Percentiles rank a stretch among this genome's conserved stretches.
Conservation (phyloP, 441 rosid genomes). For the Populus hybrid region DNA sequence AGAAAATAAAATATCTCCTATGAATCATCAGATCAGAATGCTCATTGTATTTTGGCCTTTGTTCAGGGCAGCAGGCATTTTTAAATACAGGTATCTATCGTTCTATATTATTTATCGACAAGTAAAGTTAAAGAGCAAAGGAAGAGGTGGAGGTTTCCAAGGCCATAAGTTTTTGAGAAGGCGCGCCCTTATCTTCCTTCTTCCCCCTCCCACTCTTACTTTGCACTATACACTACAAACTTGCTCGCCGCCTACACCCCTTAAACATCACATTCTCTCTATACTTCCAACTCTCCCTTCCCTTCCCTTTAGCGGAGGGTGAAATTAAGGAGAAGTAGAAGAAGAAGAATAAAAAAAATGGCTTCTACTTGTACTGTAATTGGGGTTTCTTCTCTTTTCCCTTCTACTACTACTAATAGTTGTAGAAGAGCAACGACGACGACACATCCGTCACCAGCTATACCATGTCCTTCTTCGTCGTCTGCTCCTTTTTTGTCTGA, state of each 20-base stretch:
- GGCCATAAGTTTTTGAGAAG: too few species aligned
- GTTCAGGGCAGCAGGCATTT: too few species aligned
- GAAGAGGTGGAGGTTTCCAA: too few species aligned
- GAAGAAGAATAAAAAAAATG: constrained; percentile 31
- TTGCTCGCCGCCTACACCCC: neutral
- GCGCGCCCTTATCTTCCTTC: too few species aligned
- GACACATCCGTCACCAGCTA: neutral
- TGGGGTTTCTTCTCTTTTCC: constrained; percentile 54
- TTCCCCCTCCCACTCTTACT: too few species aligned
- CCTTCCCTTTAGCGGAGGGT: neutral
- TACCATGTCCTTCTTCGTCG: constrained; percentile 13
- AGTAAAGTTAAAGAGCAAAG: too few species aligned
- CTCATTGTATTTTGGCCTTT: too few species aligned
- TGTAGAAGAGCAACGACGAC: constrained; percentile 25
- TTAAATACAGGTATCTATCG: too few species aligned
- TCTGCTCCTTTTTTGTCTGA: constrained; percentile 28
- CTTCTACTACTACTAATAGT: constrained; percentile 39
- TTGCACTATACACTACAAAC: too few species aligned
- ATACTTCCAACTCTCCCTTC: neutral
- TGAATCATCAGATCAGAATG: too few species aligned
- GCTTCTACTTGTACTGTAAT: constrained; percentile 40
- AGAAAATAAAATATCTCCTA: too few species aligned
- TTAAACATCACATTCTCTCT: neutral
- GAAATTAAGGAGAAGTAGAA: neutral
- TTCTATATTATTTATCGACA: too few species aligned